Percentiles rank a stretch among this genome's conserved stretches.
These are phyloP conservation scores for Uronychia binucleata DNA, from an alignment of 73 alveolate genomes.

Conservation along the genomic window DNA sequence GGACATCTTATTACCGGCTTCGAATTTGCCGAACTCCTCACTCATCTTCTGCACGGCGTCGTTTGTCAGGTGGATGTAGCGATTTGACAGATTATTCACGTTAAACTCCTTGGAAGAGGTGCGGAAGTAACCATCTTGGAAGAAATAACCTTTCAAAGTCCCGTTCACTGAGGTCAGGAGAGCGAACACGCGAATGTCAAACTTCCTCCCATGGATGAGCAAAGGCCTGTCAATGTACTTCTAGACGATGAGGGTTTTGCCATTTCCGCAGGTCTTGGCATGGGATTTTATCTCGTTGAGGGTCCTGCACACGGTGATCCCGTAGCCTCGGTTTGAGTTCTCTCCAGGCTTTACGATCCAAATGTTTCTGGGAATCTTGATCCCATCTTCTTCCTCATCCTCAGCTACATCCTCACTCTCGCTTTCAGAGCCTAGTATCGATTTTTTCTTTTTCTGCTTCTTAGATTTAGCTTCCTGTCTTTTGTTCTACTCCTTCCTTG, in stretches of 20 bases:
- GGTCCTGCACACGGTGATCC: conserved; percentile 14
- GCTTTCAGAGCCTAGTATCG: conserved; percentile 45
- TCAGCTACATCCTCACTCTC: conserved; percentile 4
- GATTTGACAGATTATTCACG: conserved; percentile 32
- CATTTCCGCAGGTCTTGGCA: not conserved
- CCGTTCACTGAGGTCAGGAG: conserved; percentile 52
- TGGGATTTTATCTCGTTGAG: conserved; percentile 17
- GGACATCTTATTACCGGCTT: conserved; percentile 55
- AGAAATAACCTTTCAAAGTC: conserved; percentile 62
- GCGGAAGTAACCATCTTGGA: conserved; percentile 71
- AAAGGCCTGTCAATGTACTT: conserved; percentile 56
- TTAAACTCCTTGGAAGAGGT: conserved; percentile 56
- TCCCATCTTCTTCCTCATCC: conserved; percentile 47
- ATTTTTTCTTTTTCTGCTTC: conserved; percentile 47
- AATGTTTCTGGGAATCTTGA: conserved; percentile 36
- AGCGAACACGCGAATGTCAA: conserved; percentile 56
- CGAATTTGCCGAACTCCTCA: conserved; percentile 69
- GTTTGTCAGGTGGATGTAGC: conserved; percentile 69
- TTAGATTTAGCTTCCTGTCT: not conserved
- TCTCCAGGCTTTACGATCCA: not conserved
- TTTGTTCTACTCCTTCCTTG: not conserved
- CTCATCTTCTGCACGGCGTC: conserved; percentile 73
- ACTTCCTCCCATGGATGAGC: conserved; percentile 54
- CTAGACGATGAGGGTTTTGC: conserved; percentile 42
- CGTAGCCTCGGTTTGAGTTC: not conserved